Evolutionary conservation across 768 basidiomycete species (phyloP).

Genomic region (Mycena olivaceomarginata): DNA sequence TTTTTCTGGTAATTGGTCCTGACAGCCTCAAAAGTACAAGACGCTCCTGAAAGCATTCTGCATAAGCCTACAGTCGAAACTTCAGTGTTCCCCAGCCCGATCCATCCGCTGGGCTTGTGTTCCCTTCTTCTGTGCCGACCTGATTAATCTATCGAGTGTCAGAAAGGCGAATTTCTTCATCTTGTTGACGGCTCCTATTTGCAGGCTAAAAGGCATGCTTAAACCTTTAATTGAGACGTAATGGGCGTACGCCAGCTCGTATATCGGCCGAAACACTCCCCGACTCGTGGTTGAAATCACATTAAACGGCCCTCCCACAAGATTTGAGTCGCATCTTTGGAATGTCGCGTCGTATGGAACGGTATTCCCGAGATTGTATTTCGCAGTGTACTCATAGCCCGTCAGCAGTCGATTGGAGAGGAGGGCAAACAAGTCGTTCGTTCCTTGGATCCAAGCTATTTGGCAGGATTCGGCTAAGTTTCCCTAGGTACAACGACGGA

Average conservation of each 20-base stretch:
- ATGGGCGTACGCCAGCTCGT: constrained; percentile 29
- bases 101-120: constrained; percentile 3
- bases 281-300: constrained; percentile 16
- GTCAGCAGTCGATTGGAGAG: constrained; percentile 26
- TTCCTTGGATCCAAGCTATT: too few relatives aligned
- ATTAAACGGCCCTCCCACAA: constrained; percentile 22
- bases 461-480: too few relatives aligned
- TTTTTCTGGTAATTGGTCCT: too few relatives aligned
- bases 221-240: constrained; percentile 20
- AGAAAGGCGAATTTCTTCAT: constrained; percentile 21
- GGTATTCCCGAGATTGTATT: not conserved
- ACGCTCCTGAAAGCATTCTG: too few relatives aligned
- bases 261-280: constrained; percentile 26
- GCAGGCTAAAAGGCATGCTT: not conserved
- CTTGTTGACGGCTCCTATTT: constrained; percentile 28
- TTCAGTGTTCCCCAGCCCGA: too few relatives aligned
- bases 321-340: constrained; percentile 23
- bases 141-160: constrained; percentile 20
- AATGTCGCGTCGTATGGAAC: constrained; percentile 29
- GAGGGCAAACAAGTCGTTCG: not conserved
- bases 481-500: constrained; percentile 7
- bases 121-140: constrained; percentile 23
- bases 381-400: constrained; percentile 25
- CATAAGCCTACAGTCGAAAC: constrained; percentile 19
- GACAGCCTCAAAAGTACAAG: too few relatives aligned